Percentiles rank a stretch among this genome's conserved stretches.
Evolutionary conservation across 176 grass and related monocot genomes (phyloP).

Genomic region (Oryza rufipogon): DNA sequence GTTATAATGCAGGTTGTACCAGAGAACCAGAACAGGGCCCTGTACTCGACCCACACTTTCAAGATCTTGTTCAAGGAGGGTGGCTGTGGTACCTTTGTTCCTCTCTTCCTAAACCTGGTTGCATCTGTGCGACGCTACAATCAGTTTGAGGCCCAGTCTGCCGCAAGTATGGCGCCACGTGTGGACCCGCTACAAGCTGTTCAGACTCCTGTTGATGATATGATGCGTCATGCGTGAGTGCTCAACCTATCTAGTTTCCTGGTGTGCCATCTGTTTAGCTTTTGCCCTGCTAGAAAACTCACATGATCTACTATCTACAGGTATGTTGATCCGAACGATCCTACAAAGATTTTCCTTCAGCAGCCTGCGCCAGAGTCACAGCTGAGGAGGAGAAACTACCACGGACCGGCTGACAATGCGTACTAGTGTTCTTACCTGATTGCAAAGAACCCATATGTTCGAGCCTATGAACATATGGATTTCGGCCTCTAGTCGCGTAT

Average conservation of each 20-base stretch:
- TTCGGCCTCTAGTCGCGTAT: background rate
- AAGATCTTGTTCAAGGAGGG: slow-evolving; percentile 99
- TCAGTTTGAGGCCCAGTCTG: slow-evolving; percentile 59
- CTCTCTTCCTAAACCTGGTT: slow-evolving; percentile 90
- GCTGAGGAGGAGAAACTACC: slow-evolving; percentile 94
- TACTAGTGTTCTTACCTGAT: slow-evolving; percentile 24
- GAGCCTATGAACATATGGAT: background rate
- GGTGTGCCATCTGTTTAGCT: background rate
- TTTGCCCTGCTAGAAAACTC: slow-evolving; percentile 7
- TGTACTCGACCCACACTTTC: slow-evolving; percentile 95
- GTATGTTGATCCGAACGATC: slow-evolving; percentile 95
- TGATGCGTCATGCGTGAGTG: slow-evolving; percentile 93
- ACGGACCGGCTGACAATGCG: slow-evolving; percentile 53
- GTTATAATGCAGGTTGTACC: slow-evolving; percentile 69
- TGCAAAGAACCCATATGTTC: background rate
- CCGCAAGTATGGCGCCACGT: slow-evolving; percentile 41
- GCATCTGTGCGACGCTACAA: slow-evolving; percentile 81
- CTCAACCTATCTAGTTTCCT: background rate
- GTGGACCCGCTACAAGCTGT: slow-evolving; percentile 87
- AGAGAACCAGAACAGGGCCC: slow-evolving; percentile 70
- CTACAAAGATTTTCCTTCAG: slow-evolving; percentile 97
- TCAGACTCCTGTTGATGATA: slow-evolving; percentile 89
- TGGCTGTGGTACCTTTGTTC: slow-evolving; percentile 91
- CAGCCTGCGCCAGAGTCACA: slow-evolving; percentile 89
- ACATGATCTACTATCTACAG: slow-evolving; percentile 36